A percentile compares a stretch with the other conserved stretches of the same genome.
These are phyloP conservation scores for Prunus campanulata DNA, from an alignment of 306 rosid genomes.

Conservation along the genomic window DNA sequence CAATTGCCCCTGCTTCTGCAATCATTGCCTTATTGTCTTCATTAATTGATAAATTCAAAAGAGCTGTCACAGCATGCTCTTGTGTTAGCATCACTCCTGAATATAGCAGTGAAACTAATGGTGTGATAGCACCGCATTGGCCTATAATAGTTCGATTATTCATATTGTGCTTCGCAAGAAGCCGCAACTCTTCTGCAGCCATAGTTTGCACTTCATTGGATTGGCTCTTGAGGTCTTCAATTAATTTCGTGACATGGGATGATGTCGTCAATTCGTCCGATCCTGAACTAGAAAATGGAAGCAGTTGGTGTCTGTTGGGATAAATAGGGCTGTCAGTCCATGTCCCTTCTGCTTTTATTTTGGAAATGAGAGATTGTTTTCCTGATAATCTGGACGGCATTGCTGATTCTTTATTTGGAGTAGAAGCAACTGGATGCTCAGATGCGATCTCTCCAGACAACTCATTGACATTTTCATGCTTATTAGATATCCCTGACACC, in stretches of 20 bases:
- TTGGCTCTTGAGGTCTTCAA: conserved; percentile 68
- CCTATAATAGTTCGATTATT: conserved; percentile 78
- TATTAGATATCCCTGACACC: conserved; percentile 39
- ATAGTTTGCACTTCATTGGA: conserved; percentile 53
- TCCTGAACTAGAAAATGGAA: conserved; percentile 37
- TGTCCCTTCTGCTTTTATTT: conserved; percentile 31
- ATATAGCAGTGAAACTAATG: conserved; percentile 65
- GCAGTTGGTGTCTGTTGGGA: conserved; percentile 31
- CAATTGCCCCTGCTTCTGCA: conserved; percentile 78
- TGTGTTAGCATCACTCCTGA: conserved; percentile 61
- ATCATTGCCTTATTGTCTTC: conserved; percentile 74
- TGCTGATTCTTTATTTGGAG: conserved; percentile 38
- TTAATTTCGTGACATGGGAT: conserved; percentile 60
- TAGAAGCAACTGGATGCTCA: conserved; percentile 33
- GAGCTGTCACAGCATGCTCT: conserved; percentile 94
- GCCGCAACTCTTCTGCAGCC: conserved; percentile 89
- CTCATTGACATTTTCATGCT: conserved; percentile 37
- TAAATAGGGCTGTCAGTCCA: conserved; percentile 40
- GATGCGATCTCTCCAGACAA: conserved; percentile 58
- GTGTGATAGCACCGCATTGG: conserved; percentile 56
- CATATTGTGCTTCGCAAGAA: conserved; percentile 69
- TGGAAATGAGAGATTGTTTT: conserved; percentile 38
- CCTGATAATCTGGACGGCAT: conserved; percentile 33
- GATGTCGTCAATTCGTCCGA: conserved; percentile 45
- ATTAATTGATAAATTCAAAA: conserved; percentile 78